These are phyloP conservation scores for Leucocoprinus birnbaumii DNA, from an alignment of 768 basidiomycete species.

Conservation along the genomic window DNA sequence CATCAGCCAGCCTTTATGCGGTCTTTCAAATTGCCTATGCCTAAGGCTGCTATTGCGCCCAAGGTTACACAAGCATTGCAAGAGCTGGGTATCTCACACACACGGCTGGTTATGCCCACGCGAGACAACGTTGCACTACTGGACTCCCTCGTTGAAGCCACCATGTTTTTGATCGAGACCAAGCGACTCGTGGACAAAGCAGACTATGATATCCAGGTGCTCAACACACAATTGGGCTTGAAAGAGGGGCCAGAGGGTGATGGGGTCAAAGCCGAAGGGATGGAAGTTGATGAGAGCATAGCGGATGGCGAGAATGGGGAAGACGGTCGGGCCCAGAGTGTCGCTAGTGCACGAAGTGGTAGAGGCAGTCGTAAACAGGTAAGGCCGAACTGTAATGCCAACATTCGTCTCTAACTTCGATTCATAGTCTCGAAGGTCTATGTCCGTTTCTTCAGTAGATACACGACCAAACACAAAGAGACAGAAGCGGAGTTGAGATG, in stretches of 20 bases:
- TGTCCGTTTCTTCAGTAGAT: slow-evolving; percentile 77
- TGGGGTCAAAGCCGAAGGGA: slow-evolving; percentile 35
- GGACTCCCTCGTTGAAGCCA: slow-evolving; percentile 71
- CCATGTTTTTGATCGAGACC: slow-evolving; percentile 76
- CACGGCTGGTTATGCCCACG: slow-evolving; percentile 93
- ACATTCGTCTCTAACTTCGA: neutral
- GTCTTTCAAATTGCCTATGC: slow-evolving; percentile 78
- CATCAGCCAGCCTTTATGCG: slow-evolving; percentile 83
- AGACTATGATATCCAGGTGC: slow-evolving; percentile 79
- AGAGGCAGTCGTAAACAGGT: slow-evolving; percentile 59
- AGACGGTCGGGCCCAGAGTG: slow-evolving; percentile 64
- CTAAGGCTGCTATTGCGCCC: slow-evolving; percentile 69
- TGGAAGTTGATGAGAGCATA: slow-evolving; percentile 48
- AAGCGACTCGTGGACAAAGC: slow-evolving; percentile 86
- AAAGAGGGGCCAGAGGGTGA: slow-evolving; percentile 33
- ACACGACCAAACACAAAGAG: slow-evolving; percentile 54
- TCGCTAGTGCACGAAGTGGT: slow-evolving; percentile 53
- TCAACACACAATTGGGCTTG: slow-evolving; percentile 59
- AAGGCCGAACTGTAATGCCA: slow-evolving; percentile 19
- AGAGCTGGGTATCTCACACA: slow-evolving; percentile 72
- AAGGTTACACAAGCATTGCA: slow-evolving; percentile 75
- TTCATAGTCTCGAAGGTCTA: slow-evolving; percentile 52
- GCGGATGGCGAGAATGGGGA: slow-evolving; percentile 26
- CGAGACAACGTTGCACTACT: slow-evolving; percentile 71
- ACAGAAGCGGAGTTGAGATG: slow-evolving; percentile 47